Conservation (phyloP, 495 filamentous ascomycete species). For the Penicillium riverlandense region DNA sequence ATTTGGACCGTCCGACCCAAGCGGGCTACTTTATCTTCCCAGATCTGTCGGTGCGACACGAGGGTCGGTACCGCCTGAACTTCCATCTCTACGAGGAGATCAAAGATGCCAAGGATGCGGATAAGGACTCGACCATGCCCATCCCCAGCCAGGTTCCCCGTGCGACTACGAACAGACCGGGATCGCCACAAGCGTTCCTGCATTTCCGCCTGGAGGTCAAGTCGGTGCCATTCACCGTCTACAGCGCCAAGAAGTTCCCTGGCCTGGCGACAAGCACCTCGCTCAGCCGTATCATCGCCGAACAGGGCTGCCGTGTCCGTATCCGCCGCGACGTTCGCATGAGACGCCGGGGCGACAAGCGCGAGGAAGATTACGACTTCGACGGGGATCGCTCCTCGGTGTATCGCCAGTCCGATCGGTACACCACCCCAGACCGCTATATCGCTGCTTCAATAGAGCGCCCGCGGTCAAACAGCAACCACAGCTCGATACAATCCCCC, state of each 20-base stretch:
- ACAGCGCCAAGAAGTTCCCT: constrained; percentile 98
- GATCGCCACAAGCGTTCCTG: constrained; percentile 33
- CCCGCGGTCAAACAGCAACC: constrained; percentile 67
- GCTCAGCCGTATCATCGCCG: constrained; percentile 84
- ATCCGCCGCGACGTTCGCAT: constrained; percentile 96
- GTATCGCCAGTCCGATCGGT: constrained; percentile 51
- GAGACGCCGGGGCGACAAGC: constrained; percentile 78
- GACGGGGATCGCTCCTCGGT: constrained; percentile 52
- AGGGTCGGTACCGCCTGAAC: constrained; percentile 79
- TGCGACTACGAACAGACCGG: constrained; percentile 19
- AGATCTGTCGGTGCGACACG: constrained; percentile 92
- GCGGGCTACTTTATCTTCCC: constrained; percentile 99
- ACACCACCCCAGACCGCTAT: constrained; percentile 46
- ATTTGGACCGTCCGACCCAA: constrained; percentile 82
- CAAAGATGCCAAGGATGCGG: constrained; percentile 66
- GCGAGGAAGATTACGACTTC: constrained; percentile 54
- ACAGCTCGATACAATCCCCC: constrained; percentile 46
- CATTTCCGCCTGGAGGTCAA: constrained; percentile 85
- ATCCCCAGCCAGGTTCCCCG: constrained; percentile 16
- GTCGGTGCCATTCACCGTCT: constrained; percentile 80
- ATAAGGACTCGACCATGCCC: constrained; percentile 37
- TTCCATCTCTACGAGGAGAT: constrained; percentile 93
- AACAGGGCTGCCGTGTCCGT: constrained; percentile 94
- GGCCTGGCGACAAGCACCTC: constrained; percentile 85
- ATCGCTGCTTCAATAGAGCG: constrained; percentile 42